Conservation (phyloP, 192 early-diverging fungal genomes). For the Pilaira anomala region DNA sequence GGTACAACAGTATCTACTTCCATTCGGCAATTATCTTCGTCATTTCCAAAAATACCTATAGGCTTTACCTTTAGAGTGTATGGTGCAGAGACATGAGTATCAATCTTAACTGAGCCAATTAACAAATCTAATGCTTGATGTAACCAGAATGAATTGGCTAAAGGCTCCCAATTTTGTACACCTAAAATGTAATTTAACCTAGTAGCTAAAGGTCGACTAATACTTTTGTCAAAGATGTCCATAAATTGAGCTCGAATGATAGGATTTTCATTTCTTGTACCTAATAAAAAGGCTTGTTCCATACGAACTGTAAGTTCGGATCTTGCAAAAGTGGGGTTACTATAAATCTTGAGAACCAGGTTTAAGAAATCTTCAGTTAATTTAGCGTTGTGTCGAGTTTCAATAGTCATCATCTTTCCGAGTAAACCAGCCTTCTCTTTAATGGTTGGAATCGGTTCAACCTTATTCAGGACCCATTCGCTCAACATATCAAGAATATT, state of each 20-base stretch:
- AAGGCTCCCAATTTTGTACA: constrained; percentile 94
- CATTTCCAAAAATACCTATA: constrained; percentile 15
- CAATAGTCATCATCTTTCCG: constrained; percentile 86
- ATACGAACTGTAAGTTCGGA: constrained; percentile 91
- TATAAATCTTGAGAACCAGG: constrained; percentile 89
- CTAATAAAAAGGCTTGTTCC: constrained; percentile 91
- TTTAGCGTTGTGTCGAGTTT: constrained; percentile 61
- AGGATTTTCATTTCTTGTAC: constrained; percentile 79
- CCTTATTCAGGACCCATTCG: constrained; percentile 78
- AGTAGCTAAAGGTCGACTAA: constrained; percentile 59
- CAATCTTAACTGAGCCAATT: constrained; percentile 59
- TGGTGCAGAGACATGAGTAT: constrained; percentile 34
- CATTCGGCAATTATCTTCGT: background rate
- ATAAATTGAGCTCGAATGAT: constrained; percentile 76
- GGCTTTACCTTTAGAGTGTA: constrained; percentile 47
- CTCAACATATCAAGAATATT: constrained; percentile 79
- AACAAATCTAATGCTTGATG: constrained; percentile 88
- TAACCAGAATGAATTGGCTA: constrained; percentile 86
- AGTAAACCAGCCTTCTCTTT: constrained; percentile 94
- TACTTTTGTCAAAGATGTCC: constrained; percentile 77
- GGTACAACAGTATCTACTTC: constrained; percentile 17
- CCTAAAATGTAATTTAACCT: constrained; percentile 87
- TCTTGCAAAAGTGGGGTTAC: constrained; percentile 71
- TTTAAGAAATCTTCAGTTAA: constrained; percentile 85
- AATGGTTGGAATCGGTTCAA: constrained; percentile 89